A percentile compares a stretch with the other conserved stretches of the same genome.
Conservation (phyloP, 345 rosid species). For the Geranium brycei region DNA sequence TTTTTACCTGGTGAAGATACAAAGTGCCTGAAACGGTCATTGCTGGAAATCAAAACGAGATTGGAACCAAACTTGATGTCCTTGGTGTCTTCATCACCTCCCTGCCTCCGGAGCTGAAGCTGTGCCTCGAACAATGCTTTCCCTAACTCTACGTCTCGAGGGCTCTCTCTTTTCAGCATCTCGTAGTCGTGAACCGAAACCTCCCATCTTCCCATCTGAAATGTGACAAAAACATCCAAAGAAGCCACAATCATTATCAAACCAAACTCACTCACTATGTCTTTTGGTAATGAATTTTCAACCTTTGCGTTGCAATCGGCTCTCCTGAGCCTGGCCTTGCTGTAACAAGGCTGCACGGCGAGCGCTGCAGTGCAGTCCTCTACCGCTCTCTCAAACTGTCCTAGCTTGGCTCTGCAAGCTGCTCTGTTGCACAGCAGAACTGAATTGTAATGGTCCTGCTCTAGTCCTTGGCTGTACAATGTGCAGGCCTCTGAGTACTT, state of each 20-base stretch:
- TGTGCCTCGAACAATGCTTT: slow-evolving; percentile 44
- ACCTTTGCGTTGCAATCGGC: slow-evolving; percentile 80
- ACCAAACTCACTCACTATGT: too few species aligned
- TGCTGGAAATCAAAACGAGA: slow-evolving; percentile 28
- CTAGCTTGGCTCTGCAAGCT: slow-evolving; percentile 54
- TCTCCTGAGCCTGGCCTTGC: slow-evolving; percentile 77
- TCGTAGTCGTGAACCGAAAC: slow-evolving; percentile 66
- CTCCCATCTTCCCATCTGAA: slow-evolving; percentile 70
- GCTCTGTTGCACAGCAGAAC: slow-evolving; percentile 81
- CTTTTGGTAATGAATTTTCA: too few species aligned
- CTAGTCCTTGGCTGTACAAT: slow-evolving; percentile 68
- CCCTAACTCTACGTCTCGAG: slow-evolving; percentile 52
- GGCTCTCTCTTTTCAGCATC: slow-evolving; percentile 46
- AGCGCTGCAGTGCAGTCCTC: slow-evolving; percentile 76
- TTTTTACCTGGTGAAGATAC: slow-evolving; percentile 31
- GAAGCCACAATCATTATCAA: too few species aligned
- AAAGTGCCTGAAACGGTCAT: slow-evolving; percentile 32
- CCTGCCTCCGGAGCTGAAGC: slow-evolving; percentile 18
- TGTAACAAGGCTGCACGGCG: slow-evolving; percentile 41
- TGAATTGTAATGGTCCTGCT: slow-evolving; percentile 58
- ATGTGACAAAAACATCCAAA: not conserved
- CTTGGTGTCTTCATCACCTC: slow-evolving; percentile 11
- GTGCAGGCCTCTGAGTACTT: slow-evolving; percentile 39
- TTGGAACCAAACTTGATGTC: slow-evolving; percentile 25
- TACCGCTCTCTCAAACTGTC: slow-evolving; percentile 45